phyloP scores from a whole-genome alignment of 805 yeast species.

The Yamadazyma tumulicola region DNA sequence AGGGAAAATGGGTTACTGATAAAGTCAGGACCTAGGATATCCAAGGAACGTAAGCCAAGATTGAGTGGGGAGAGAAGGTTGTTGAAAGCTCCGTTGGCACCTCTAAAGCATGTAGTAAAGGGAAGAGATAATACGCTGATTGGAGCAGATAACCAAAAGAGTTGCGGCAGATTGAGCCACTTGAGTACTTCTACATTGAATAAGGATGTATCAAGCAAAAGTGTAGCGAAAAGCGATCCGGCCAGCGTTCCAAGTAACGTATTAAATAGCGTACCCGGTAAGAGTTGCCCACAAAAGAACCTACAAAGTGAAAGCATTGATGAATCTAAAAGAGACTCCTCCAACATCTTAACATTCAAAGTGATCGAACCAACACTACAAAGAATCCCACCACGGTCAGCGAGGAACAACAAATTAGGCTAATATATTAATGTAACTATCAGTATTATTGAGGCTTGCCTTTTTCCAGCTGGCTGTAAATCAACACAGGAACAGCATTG shows the following conservation, averaged over 20 bases:
- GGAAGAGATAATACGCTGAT: too few relatives aligned
- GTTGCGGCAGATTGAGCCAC: too few relatives aligned
- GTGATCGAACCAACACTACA: slow-evolving; percentile 3
- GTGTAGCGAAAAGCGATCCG: too few relatives aligned
- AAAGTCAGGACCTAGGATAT: slow-evolving; percentile 2
- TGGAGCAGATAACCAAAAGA: too few relatives aligned
- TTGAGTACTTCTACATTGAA: too few relatives aligned
- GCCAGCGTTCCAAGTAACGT: too few relatives aligned
- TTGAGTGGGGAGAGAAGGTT: background rate
- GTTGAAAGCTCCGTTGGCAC: background rate
- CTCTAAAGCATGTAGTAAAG: background rate
- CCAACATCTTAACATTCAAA: slow-evolving; percentile 3
- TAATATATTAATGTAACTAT: background rate
- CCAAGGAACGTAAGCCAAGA: background rate
- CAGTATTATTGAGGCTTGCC: background rate
- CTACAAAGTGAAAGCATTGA: too few relatives aligned
- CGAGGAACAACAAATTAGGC: slow-evolving; percentile 1
- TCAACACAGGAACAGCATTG: slow-evolving; percentile 56
- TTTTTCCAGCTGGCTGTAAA: slow-evolving; percentile 29
- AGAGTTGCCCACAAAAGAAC: too few relatives aligned
- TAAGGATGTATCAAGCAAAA: too few relatives aligned
- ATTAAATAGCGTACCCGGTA: too few relatives aligned
- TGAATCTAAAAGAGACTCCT: too few relatives aligned
- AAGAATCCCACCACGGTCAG: slow-evolving; percentile 6
- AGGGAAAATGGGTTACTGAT: slow-evolving; percentile 2